Conservation (phyloP, 768 basidiomycete genomes). For the Pulveroboletus sp. region DNA sequence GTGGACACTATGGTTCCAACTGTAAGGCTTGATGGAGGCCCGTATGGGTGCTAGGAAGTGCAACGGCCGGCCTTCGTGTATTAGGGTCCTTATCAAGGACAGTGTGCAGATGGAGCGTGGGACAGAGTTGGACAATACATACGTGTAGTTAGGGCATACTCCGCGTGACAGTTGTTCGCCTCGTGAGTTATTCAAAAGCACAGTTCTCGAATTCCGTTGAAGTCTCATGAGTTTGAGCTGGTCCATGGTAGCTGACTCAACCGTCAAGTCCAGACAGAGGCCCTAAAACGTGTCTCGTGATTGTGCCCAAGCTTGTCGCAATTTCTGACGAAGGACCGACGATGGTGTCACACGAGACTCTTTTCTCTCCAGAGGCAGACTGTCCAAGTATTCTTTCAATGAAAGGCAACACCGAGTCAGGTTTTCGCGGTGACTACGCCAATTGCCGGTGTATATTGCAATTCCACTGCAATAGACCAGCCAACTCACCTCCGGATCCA, state of each 20-base stretch:
- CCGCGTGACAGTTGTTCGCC: no score
- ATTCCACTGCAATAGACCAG: neutral
- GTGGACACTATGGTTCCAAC: neutral
- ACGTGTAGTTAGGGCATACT: no score
- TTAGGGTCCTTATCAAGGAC: neutral
- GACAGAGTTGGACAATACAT: no score
- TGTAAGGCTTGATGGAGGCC: neutral
- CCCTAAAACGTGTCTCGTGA: neutral
- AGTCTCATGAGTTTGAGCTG: neutral
- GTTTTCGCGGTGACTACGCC: no score
- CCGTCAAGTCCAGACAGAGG: neutral
- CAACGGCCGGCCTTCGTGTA: neutral
- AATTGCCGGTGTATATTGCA: neutral
- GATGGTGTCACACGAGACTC: no score
- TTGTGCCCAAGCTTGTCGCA: no score
- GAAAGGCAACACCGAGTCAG: no score
- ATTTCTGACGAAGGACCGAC: no score
- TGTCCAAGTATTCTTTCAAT: no score
- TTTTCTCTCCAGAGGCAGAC: no score
- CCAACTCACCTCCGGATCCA: no score
- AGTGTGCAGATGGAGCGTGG: neutral
- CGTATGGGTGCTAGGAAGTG: neutral
- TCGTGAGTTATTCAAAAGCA: neutral
- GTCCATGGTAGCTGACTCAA: neutral
- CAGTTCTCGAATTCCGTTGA: neutral